Evolutionary conservation across 352 stramenopile species (phyloP).

Genomic region (Phytophthora megakarya): DNA sequence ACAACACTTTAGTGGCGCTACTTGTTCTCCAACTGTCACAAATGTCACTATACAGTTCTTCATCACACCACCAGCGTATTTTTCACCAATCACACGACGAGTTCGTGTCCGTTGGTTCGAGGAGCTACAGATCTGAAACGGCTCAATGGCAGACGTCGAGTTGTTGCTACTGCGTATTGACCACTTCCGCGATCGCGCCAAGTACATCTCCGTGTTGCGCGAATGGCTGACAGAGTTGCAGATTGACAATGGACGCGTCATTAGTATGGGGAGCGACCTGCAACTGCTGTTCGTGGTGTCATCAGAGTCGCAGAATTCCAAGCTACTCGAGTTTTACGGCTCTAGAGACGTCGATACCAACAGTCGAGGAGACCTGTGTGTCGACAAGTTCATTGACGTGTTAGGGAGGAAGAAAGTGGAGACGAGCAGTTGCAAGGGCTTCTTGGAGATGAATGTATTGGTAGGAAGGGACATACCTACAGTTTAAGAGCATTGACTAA

Average conservation of each 20-base stretch:
- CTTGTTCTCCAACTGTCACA: not conserved
- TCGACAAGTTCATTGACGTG: conserved; percentile 79
- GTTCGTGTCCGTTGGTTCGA: conserved; percentile 10
- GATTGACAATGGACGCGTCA: conserved; percentile 57
- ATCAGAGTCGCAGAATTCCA: conserved; percentile 38
- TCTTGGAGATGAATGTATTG: conserved; percentile 84
- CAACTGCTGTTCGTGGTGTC: conserved; percentile 70
- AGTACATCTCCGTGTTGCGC: conserved; percentile 65
- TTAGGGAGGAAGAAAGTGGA: conserved; percentile 59
- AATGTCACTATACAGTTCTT: not conserved
- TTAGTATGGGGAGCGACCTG: conserved; percentile 57
- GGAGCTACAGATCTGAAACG: conserved; percentile 5
- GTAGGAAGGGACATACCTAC: conserved; percentile 33
- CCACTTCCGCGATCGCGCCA: conserved; percentile 59
- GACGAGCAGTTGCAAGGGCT: conserved; percentile 54
- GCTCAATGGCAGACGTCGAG: conserved; percentile 39
- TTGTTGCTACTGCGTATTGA: conserved; percentile 73
- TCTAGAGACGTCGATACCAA: conserved; percentile 65
- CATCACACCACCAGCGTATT: not conserved
- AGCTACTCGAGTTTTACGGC: conserved; percentile 53
- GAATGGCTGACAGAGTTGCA: conserved; percentile 60
- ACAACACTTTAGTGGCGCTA: conserved; percentile 2
- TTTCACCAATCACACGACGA: conserved; percentile 11
- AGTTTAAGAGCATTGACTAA: not conserved
- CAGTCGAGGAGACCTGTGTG: conserved; percentile 53